phyloP scores from a whole-genome alignment of 208 protist genomes.

The Lotmaria passim region DNA sequence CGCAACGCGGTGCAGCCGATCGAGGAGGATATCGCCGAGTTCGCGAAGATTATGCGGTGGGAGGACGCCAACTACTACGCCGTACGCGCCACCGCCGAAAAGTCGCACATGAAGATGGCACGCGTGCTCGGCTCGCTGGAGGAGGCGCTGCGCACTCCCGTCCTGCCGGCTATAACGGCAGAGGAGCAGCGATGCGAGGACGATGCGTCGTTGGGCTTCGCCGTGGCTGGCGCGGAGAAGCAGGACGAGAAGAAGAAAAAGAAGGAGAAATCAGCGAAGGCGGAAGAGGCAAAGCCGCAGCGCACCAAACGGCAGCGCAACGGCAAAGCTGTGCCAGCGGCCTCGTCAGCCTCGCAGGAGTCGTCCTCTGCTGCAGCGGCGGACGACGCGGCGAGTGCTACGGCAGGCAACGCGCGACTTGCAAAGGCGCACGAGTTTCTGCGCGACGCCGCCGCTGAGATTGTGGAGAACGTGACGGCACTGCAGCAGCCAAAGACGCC shows the following conservation, averaged over 20 bases:
- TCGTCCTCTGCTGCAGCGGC: slow-evolving; percentile 1
- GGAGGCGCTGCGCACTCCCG: slow-evolving; percentile 72
- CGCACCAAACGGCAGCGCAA: slow-evolving; percentile 31
- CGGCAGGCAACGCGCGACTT: slow-evolving; percentile 22
- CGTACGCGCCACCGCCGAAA: slow-evolving; percentile 93
- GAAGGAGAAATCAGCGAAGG: slow-evolving; percentile 1
- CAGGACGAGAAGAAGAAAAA: slow-evolving; percentile 31
- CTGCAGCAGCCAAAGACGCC: slow-evolving; percentile 84
- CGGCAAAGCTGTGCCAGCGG: slow-evolving; percentile 20
- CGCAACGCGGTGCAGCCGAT: slow-evolving; percentile 58
- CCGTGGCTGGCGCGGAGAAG: slow-evolving; percentile 16
- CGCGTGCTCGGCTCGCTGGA: slow-evolving; percentile 73
- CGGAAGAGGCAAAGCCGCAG: slow-evolving; percentile 14
- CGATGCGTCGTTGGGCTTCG: slow-evolving; percentile 78
- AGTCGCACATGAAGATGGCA: slow-evolving; percentile 96
- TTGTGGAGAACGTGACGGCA: slow-evolving; percentile 73
- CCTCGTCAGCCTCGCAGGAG: not conserved
- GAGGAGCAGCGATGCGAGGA: slow-evolving; percentile 89
- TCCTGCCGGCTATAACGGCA: slow-evolving; percentile 57
- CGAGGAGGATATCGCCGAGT: slow-evolving; percentile 89
- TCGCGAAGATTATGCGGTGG: slow-evolving; percentile 92
- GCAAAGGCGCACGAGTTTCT: slow-evolving; percentile 58
- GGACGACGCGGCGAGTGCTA: not conserved
- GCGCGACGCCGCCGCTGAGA: slow-evolving; percentile 46
- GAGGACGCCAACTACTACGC: slow-evolving; percentile 96